Conservation (phyloP, 495 filamentous ascomycete species). For the Oidiodendron maius region DNA sequence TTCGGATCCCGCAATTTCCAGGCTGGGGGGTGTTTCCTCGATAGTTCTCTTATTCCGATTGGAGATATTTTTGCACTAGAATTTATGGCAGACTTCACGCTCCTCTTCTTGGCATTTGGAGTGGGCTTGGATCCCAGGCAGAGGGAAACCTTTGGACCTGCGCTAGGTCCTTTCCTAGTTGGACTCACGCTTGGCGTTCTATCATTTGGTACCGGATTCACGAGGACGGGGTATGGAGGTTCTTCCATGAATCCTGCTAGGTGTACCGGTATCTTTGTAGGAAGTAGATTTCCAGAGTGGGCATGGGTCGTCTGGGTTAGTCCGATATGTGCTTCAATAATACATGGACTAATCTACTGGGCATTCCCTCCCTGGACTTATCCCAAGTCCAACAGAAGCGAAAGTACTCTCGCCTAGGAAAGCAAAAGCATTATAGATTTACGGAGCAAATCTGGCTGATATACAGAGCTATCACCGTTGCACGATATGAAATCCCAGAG, state of each 20-base stretch:
- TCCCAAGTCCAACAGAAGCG: no score
- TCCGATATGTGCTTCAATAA: no score
- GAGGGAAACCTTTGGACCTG: slow-evolving; percentile 34
- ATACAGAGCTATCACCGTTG: no score
- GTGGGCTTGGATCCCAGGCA: slow-evolving; percentile 44
- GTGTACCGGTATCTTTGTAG: no score
- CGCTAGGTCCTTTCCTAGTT: slow-evolving; percentile 37
- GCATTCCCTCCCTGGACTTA: no score
- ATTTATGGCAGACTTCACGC: slow-evolving; percentile 31
- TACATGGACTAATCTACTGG: no score
- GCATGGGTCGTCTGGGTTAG: no score
- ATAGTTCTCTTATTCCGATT: slow-evolving; percentile 4
- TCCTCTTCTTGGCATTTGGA: slow-evolving; percentile 29
- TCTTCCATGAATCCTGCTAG: slow-evolving; percentile 9
- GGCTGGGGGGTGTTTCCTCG: slow-evolving; percentile 6
- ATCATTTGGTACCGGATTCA: slow-evolving; percentile 33
- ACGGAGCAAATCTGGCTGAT: no score
- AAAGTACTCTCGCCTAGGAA: no score
- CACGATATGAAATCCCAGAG: no score
- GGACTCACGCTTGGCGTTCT: slow-evolving; percentile 34
- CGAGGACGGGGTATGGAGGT: slow-evolving; percentile 29
- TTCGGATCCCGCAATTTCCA: slow-evolving; percentile 6
- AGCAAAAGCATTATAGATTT: no score
- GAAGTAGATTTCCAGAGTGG: no score
- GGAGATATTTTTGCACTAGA: slow-evolving; percentile 35